Evolutionary conservation across 129 eudicot genomes (phyloP), one percentile per base, ranked within the genome.

Genomic region (Flaveria brownii): DNA sequence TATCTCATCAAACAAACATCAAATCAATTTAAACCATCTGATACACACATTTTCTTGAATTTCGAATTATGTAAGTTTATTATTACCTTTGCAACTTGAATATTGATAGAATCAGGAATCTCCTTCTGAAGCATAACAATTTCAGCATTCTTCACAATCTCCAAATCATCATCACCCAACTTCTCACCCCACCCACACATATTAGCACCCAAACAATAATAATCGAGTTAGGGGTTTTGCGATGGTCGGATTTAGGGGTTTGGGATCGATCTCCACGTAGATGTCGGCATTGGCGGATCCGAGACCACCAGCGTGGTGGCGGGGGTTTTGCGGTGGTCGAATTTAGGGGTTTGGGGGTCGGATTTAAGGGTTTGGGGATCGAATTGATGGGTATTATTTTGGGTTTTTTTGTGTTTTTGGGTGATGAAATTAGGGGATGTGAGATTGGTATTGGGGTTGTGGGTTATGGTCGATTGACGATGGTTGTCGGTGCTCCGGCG

Each of bases 201-300:
- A 61, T 93, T 93, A 13, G 98, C 92, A 16, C 98, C 98, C 98
- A 96, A 72, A 93, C 96, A 55, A 93, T 90, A 18, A 93, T 88
- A 70, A 93, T 93, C 2, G 95, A 88, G 74, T 90, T 0, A 0
- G 22, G 22, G 22, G 22, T 20, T 20, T 20, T 20, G 0, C 22
- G 22, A 0, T 20, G 22, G 22, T 20, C 22, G 22, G 22, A 20
- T 20, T 20, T 20, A 20, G 22, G 22, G 22, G 22, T 93, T 78
- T 93, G 95, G 9, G 64, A 15, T 86, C 90, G 78, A 93, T 90
- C 61, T 93, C 96, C 6, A 93, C 98, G 65, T 90, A 93, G 18
- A 93, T 88, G 72, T 93, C 96, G 2, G 96, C 98, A 76, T 93
- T 93, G 84, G 98, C 98, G n/a, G 96, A 90, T 80, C 98, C 98